A percentile compares a stretch with the other conserved stretches of the same genome.
These are phyloP conservation scores for Coelastrella sp. DNA, from an alignment of 139 green algal species.

Conservation along the genomic window DNA sequence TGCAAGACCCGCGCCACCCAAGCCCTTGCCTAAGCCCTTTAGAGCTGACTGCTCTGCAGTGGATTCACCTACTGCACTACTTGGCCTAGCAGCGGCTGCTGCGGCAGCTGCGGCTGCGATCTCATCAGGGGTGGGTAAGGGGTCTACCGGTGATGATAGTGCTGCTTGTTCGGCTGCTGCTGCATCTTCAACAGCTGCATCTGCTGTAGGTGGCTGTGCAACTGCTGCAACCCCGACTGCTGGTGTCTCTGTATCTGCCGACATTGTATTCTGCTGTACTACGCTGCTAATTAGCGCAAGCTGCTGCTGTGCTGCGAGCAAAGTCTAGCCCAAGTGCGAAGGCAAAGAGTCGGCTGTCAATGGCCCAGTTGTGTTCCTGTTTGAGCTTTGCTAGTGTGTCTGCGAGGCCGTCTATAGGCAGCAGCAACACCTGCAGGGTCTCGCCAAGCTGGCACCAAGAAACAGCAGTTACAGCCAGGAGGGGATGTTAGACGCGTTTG, in stretches of 20 bases:
- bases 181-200: background rate
- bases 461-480: too few species aligned
- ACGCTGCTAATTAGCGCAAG: background rate
- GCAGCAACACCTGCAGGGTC: constrained; percentile 69
- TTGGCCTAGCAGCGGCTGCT: background rate
- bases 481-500: too few species aligned
- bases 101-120: constrained; percentile 24
- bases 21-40: constrained; percentile 31
- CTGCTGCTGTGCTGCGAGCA: background rate
- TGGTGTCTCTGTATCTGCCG: background rate
- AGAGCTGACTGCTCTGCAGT: background rate
- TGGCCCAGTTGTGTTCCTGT: constrained; percentile 55
- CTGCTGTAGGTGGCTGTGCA: background rate
- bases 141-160: background rate
- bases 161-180: background rate
- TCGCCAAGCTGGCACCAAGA: constrained; percentile 65
- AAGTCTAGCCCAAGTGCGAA: constrained; percentile 59
- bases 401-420: constrained; percentile 58
- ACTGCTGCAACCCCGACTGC: background rate
- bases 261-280: background rate
- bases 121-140: constrained; percentile 20
- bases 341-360: constrained; percentile 67
- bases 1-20: constrained; percentile 3
- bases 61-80: background rate
- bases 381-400: constrained; percentile 54